phyloP scores from a whole-genome alignment of 768 basidiomycete species.

The Tulasnella sp. region DNA sequence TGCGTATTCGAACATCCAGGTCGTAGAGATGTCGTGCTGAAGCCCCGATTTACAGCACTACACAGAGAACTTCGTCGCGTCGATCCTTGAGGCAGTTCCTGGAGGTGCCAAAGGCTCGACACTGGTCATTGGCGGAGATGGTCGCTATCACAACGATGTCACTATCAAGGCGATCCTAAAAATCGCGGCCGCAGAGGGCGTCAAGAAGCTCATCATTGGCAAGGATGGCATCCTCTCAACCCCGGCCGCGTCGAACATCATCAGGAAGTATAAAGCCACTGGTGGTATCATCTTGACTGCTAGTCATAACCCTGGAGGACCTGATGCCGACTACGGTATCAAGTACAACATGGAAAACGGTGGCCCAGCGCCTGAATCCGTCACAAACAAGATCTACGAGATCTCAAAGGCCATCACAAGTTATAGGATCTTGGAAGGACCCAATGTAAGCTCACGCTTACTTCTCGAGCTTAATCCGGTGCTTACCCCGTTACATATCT shows the following conservation, averaged over 20 bases:
- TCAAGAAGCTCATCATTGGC: conserved; percentile 85
- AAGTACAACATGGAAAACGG: conserved; percentile 99
- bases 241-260: conserved; percentile 91
- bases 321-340: conserved; percentile 97
- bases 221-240: conserved; percentile 89
- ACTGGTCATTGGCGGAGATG: conserved; percentile 94
- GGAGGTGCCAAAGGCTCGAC: conserved; percentile 54
- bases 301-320: conserved; percentile 96
- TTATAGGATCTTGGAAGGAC: conserved; percentile 76
- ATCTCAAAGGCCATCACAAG: conserved; percentile 74
- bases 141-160: conserved; percentile 82
- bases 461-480: background rate
- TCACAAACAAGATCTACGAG: conserved; percentile 93
- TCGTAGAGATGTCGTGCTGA: conserved; percentile 10
- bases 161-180: conserved; percentile 84
- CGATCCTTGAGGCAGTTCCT: conserved; percentile 86
- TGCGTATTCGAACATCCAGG: conserved; percentile 27
- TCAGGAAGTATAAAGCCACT: conserved; percentile 90
- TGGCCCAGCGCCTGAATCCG: conserved; percentile 90
- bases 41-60: conserved; percentile 57
- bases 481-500: background rate
- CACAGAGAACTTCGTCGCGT: conserved; percentile 96
- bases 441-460: conserved; percentile 43
- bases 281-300: conserved; percentile 97
- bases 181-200: conserved; percentile 90